Base-by-base conservation (phyloP, 1,284 basidiomycete species). In the Phlebopus sp. region DNA sequence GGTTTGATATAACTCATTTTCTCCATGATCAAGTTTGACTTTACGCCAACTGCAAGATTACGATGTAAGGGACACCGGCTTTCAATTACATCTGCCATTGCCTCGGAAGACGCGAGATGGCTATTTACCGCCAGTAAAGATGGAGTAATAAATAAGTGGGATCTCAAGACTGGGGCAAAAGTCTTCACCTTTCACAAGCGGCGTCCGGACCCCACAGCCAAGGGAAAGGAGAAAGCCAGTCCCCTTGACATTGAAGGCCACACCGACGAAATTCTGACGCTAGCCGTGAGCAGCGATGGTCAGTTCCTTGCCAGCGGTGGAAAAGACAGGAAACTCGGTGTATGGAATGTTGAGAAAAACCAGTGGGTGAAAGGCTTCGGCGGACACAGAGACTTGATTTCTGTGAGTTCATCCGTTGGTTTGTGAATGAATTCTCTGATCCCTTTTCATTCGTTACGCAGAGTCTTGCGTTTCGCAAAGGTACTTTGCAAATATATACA, bases 81-180 rank as follows among this genome's bases (percentile, higher is more conserved):
- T 50, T 79, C 86, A 2, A 80, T 92, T 5, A 93, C 92, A 0
- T 79, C 81, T 23, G 90, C 90, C 0, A 77, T 86, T 21, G 83
- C 82, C 1, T 82, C 86, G 1, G 76, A 83, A 39, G 82, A 87
- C 23, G 82, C 78, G 5, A 73, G 74, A 46, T 79, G 79, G 60
- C 75, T 97, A 11, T 95, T 85, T 67, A 88, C 89, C 0, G 74
- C 90, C 0, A 86, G 87, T 5, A 97, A 97, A 65, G 90, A 93
- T 56, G 93, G 92, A 2, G 74, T 77, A 9, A 89, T 97, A 60
- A 76, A 86, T 47, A 87, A 90, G 63, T 93, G 90, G 82, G 79
- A 90, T 56, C 71, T 95, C 21, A 66, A 66, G 6, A 78, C 77
- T 0, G 87, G 82, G 30, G 77, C 76, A 59, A 81, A 79, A 55